Conservation (phyloP, 2,329 filamentous ascomycete species). For the Clarireedia monteithiana region DNA sequence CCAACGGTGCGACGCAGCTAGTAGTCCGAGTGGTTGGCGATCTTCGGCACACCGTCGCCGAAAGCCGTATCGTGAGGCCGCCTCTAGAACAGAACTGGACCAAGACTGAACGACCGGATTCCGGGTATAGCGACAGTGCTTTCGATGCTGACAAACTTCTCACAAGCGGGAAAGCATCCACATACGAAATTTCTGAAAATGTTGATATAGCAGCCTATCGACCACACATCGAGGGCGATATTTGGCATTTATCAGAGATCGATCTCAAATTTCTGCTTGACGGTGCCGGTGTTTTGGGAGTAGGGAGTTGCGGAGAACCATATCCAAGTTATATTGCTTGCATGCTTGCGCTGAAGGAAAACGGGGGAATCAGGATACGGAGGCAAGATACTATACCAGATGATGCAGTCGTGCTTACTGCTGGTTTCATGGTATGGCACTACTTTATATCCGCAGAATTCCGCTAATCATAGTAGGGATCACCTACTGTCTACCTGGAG, state of each 20-base stretch:
- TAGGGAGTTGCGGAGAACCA: slow-evolving; percentile 47
- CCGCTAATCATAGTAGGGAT: slow-evolving; percentile 17
- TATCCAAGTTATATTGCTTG: slow-evolving; percentile 40
- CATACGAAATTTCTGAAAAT: slow-evolving; percentile 19
- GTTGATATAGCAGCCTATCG: slow-evolving; percentile 25
- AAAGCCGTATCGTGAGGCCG: slow-evolving; percentile 6
- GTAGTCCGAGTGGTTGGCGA: slow-evolving; percentile 27
- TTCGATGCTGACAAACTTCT: background rate
- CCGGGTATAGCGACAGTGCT: background rate
- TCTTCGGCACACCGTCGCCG: slow-evolving; percentile 17
- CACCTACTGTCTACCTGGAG: slow-evolving; percentile 27
- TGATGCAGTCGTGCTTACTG: slow-evolving; percentile 21
- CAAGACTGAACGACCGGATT: slow-evolving; percentile 1
- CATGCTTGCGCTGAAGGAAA: slow-evolving; percentile 24
- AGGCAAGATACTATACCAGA: slow-evolving; percentile 26
- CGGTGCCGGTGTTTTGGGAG: slow-evolving; percentile 54
- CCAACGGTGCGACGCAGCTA: slow-evolving; percentile 24
- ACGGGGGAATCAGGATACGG: slow-evolving; percentile 20
- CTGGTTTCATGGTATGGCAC: slow-evolving; percentile 24
- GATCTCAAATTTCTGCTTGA: slow-evolving; percentile 49
- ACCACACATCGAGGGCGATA: slow-evolving; percentile 41
- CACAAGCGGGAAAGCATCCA: slow-evolving; percentile 16
- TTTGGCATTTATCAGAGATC: slow-evolving; percentile 50
- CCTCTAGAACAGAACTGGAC: background rate
- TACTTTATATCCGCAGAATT: background rate